Base-by-base conservation (phyloP, 768 basidiomycete species). In the Suillus americanus region DNA sequence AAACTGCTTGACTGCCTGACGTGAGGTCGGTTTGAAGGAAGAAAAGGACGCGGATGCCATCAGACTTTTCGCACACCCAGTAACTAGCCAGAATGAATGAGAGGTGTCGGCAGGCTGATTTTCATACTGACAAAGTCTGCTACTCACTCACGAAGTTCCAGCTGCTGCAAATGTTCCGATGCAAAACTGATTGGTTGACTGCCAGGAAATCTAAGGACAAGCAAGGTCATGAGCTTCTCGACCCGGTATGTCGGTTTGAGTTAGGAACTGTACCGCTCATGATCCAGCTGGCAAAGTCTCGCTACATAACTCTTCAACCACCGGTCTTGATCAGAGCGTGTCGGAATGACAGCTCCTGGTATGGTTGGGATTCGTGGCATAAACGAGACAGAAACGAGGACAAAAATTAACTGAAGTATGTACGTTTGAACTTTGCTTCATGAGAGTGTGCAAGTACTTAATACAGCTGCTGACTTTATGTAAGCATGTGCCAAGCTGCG, bases 31-130 rank as follows among this genome's bases (percentile, higher is more conserved):
- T 84, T 74, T 84, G 80, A 59, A 99, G 84, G 64, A 97, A 79
- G 60, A 99, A 85, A 35, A 99, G 81, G 46, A 99, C 92, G 41
- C 97, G 88, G 60, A 99, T 75, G 14, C 97, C 97, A 73, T 99
- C 97, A 14, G 94, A 97, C 81, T 99, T 99, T 81, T 99, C 97
- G 79, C 95, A 97, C 50, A 99, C 97, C 97, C 97, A 99, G 77
- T 92, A 99, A 74, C 96, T 98, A 73, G 55, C 33, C 38, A 55
- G 56, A 57, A 62, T 66, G 18, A 40, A 41, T 12, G 56, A 56
- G 56, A 56, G 23, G 9, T 25, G 57, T 77, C 45, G 69, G 68
- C 60, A 62, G 46, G 60, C 64, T 20, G 53, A 53, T 46, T 57
- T 10, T 20, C 37, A 59, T 23, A 45, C 33, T 18, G 40, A 53